phyloP scores from a whole-genome alignment of 192 early-diverging fungal species.

The Coemansia sp. region DNA sequence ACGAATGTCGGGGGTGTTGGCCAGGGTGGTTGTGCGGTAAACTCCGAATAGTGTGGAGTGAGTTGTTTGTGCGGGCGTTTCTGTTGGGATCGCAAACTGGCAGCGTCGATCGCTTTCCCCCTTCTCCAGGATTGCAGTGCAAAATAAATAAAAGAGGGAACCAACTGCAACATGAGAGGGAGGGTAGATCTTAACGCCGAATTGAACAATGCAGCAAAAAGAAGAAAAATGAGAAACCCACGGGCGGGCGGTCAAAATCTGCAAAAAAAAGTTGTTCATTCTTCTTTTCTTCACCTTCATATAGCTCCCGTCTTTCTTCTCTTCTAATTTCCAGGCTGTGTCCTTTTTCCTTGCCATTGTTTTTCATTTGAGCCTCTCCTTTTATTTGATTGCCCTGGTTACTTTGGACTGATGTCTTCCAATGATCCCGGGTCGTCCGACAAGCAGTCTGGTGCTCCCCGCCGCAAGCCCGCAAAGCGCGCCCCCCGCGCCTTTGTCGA shows the following conservation, averaged over 20 bases:
- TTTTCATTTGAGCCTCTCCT: conserved; percentile 11
- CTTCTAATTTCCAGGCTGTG: background rate
- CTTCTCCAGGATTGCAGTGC: background rate
- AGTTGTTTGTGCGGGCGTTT: background rate
- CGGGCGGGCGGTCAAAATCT: conserved; percentile 4
- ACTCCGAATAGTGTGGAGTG: conserved; percentile 7
- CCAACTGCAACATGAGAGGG: background rate
- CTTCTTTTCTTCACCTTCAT: conserved; percentile 17
- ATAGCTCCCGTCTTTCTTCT: conserved; percentile 13
- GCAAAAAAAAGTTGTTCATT: conserved; percentile 4
- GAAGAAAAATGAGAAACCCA: background rate
- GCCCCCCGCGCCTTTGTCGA: conserved; percentile 48
- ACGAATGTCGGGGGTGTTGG: background rate
- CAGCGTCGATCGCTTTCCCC: background rate
- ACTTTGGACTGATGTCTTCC: conserved; percentile 13
- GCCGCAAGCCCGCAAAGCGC: conserved; percentile 46
- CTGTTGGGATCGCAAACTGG: conserved; percentile 1
- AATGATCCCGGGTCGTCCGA: conserved; percentile 8
- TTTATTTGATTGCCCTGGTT: conserved; percentile 6
- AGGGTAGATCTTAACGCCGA: conserved; percentile 11
- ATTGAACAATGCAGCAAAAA: conserved; percentile 11
- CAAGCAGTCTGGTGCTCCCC: conserved; percentile 9
- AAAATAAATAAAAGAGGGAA: background rate
- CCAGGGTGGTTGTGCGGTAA: background rate
- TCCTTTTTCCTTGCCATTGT: conserved; percentile 7